Percentiles rank a stretch among this genome's conserved stretches.
These are phyloP conservation scores for Plasmodium gonderi DNA, from an alignment of 169 alveolate genomes.

Conservation along the genomic window DNA sequence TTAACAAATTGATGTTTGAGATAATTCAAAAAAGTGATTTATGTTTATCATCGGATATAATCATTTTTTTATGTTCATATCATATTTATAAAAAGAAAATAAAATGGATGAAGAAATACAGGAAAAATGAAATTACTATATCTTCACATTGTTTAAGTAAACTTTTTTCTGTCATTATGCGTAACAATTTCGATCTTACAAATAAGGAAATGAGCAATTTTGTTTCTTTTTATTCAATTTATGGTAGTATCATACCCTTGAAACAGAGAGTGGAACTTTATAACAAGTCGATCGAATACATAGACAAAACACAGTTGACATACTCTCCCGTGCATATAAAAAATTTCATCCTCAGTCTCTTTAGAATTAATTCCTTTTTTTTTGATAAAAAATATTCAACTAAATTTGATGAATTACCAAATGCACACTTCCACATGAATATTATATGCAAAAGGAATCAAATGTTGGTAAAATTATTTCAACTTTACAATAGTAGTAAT, in stretches of 20 bases:
- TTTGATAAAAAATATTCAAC: not conserved
- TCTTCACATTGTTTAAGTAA: not conserved
- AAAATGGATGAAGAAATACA: constrained; percentile 4
- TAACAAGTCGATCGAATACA: not conserved
- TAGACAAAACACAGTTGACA: not conserved
- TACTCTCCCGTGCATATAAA: constrained; percentile 36
- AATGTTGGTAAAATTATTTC: not conserved
- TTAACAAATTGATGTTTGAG: not conserved
- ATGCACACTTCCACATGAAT: not conserved
- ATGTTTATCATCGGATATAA: constrained; percentile 17
- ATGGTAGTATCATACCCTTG: constrained; percentile 11
- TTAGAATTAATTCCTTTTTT: constrained; percentile 7
- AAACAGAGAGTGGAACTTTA: constrained; percentile 5
- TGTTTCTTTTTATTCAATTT: constrained; percentile 1
- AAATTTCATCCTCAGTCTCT: constrained; percentile 10
- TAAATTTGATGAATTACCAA: not conserved
- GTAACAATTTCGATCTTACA: constrained; percentile 16
- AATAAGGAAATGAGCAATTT: constrained; percentile 40
- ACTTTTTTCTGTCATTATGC: not conserved
- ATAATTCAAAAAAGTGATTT: not conserved
- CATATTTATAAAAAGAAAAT: constrained; percentile 14
- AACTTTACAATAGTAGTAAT: constrained; percentile 11
- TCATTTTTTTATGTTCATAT: constrained; percentile 38
- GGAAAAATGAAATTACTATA: not conserved
- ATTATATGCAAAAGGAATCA: not conserved